Evolutionary conservation across 139 green algal genomes (phyloP).

Genomic region (Chlorella vulgaris): DNA sequence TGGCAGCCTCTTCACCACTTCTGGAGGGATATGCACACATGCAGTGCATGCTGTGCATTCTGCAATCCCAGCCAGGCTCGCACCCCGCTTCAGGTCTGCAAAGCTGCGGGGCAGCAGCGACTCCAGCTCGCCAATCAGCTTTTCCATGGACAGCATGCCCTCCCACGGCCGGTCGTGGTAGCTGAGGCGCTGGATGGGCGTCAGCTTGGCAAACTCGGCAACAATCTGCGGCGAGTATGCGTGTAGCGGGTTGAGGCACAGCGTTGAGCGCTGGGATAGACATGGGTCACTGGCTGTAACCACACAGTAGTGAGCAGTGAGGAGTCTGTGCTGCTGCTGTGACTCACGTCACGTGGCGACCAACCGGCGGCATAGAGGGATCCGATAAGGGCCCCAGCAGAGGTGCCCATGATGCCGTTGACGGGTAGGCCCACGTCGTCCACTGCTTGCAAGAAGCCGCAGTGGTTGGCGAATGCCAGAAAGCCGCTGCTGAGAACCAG

Average conservation of each 20-base stretch:
- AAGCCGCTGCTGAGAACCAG: slow-evolving; percentile 86
- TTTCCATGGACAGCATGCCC: slow-evolving; percentile 75
- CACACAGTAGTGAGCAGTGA: no score
- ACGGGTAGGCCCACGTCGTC: slow-evolving; percentile 77
- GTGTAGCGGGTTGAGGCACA: no score
- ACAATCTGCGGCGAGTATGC: slow-evolving; percentile 56
- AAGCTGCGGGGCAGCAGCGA: slow-evolving; percentile 83
- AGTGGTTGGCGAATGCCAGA: slow-evolving; percentile 88
- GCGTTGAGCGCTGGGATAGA: no score
- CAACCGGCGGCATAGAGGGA: slow-evolving; percentile 83
- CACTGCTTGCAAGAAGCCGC: slow-evolving; percentile 60
- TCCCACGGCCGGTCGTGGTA: slow-evolving; percentile 69
- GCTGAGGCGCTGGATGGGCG: slow-evolving; percentile 74
- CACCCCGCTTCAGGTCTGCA: slow-evolving; percentile 69
- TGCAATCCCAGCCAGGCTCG: no score
- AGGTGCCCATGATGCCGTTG: slow-evolving; percentile 83
- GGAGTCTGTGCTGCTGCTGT: no score
- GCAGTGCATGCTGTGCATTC: no score
- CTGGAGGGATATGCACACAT: no score
- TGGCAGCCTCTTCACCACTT: no score
- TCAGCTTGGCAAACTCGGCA: slow-evolving; percentile 56
- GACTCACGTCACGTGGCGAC: slow-evolving; percentile 57
- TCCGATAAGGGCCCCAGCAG: slow-evolving; percentile 77
- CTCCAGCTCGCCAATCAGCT: slow-evolving; percentile 67
- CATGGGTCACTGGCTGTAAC: no score